Evolutionary conservation across 2,329 filamentous ascomycete species (phyloP), one percentile per base, ranked within the genome.

Genomic region (Trichoderma semiorbis): DNA sequence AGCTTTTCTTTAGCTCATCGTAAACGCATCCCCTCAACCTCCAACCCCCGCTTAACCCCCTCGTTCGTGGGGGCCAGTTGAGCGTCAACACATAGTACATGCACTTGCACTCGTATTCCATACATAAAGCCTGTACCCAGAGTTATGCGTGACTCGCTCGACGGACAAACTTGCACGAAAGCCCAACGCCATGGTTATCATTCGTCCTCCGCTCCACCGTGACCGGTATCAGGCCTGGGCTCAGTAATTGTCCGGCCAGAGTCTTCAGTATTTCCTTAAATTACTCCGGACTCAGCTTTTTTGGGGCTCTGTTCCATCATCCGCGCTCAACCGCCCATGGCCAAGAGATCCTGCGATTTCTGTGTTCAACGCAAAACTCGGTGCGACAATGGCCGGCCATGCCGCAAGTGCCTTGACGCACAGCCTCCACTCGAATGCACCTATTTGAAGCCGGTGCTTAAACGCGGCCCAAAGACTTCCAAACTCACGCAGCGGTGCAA

Each of bases 391-490:
- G 70, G 70, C 24, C 43, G 43, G 26, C 70, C 70, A 26, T 72
- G 70, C 26, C 70, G 70, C 39, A 72, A 70, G 30, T 74, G 73
- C 32, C 32, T 68, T 7, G 58, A 72, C 21, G 67, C 73, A 47
- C 70, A 69, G 12, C 53, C 65, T 68, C 55, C 62, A 21, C 71
- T 70, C n/a, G 72, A 72, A 14, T 73, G 71, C 57, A 73, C 72
- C 26, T 73, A 73, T 39, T 43, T 66, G 43, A 73, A 72, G 28
- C 73, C 73, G 16, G 60, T 74, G 26, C 26, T 73, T 24, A 74
- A 74, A 50, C 73, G 73, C n/a, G 73, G 73, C 12, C 73, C 73
- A 47, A 74, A 74, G 50, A 72, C 67, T 11, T 66, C 68, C 8
- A 70, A 72, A 18, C 71, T 72, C 21, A 70, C 61, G 3, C 67